A percentile compares a stretch with the other conserved stretches of the same genome.
Evolutionary conservation across 345 rosid genomes (phyloP).

Genomic region (Citrus medica): DNA sequence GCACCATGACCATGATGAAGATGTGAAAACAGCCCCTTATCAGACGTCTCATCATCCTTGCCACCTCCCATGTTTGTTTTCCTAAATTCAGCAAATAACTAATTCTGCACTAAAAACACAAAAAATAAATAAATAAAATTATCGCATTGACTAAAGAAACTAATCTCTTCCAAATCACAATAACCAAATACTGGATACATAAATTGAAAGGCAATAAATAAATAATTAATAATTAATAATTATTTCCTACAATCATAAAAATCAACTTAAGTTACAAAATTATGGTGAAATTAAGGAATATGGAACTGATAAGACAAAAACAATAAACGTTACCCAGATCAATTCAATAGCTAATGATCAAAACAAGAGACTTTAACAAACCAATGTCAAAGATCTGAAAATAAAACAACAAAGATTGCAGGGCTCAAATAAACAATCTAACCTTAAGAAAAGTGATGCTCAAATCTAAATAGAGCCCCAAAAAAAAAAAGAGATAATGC

Average conservation of each 20-base stretch:
- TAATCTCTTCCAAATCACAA: not conserved
- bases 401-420: too few relatives aligned
- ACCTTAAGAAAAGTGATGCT: not conserved
- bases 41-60: conserved; percentile 35
- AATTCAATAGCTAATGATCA: not conserved
- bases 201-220: too few relatives aligned
- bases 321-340: not conserved
- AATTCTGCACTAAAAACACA: not conserved
- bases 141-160: not conserved
- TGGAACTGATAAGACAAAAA: not conserved
- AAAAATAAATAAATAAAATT: not conserved
- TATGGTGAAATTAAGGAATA: not conserved
- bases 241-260: not conserved
- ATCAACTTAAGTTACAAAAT: not conserved
- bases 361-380: not conserved
- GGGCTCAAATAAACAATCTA: not conserved
- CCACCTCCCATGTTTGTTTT: conserved; percentile 59
- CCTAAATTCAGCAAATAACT: not conserved
- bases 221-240: not conserved
- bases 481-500: not conserved
- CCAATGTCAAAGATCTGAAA: not conserved
- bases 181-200: too few relatives aligned
- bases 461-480: not conserved
- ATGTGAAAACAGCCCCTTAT: conserved; percentile 51
- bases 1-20: conserved; percentile 32